phyloP scores from a whole-genome alignment of 805 yeast species.

The Candida nanaspora region DNA sequence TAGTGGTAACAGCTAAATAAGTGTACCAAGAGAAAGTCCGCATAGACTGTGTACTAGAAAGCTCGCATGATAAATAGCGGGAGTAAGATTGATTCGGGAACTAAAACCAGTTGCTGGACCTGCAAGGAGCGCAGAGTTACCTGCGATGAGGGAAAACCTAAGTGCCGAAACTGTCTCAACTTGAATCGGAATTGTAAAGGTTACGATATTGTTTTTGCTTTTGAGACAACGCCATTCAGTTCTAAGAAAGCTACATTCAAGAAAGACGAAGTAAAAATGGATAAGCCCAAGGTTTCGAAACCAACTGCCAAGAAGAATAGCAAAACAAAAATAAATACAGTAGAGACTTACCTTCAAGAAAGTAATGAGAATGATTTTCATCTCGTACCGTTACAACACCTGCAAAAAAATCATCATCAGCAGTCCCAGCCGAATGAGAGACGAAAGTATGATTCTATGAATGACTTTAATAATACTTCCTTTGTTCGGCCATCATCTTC shows the following conservation, averaged over 20 bases:
- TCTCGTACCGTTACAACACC: background rate
- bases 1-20: no score
- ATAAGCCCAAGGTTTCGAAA: background rate
- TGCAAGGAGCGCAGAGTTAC: conserved; percentile 38
- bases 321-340: background rate
- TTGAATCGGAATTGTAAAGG: conserved; percentile 32
- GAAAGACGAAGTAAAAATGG: background rate
- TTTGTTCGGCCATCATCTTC: no score
- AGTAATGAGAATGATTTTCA: background rate
- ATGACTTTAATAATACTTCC: no score
- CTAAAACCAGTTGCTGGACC: conserved; percentile 43
- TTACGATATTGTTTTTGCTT: conserved; percentile 20
- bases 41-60: no score
- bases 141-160: conserved; percentile 40
- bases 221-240: no score
- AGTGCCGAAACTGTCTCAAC: conserved; percentile 34
- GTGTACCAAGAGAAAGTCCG: no score
- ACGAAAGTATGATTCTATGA: no score
- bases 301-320: background rate
- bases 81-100: no score
- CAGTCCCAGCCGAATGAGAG: no score
- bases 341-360: background rate
- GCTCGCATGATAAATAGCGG: no score
- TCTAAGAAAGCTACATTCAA: background rate
- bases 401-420: no score